Percentiles rank a stretch among this genome's conserved stretches.
Evolutionary conservation across 805 yeast species (phyloP).

Genomic region (Komagataella mondaviorum): DNA sequence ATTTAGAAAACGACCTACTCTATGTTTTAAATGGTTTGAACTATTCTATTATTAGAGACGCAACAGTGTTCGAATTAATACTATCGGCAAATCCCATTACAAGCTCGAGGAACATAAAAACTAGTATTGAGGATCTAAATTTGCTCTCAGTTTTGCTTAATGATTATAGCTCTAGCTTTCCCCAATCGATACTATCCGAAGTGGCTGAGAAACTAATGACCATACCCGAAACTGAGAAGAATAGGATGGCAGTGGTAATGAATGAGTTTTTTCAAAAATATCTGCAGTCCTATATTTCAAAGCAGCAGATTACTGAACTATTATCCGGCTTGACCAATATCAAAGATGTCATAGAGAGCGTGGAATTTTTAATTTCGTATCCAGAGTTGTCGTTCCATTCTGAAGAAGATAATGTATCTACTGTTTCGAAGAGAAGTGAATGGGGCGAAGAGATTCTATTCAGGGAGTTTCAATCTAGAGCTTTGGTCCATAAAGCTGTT

Average conservation of each 20-base stretch:
- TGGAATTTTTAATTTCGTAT: neutral
- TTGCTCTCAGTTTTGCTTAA: neutral
- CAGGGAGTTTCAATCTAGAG: neutral
- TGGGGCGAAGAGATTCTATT: neutral
- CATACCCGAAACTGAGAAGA: neutral
- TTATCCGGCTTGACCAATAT: neutral
- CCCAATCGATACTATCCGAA: neutral
- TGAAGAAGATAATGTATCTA: neutral
- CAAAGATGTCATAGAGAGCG: neutral
- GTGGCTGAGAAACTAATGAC: neutral
- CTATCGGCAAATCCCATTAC: neutral
- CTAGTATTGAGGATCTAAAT: neutral
- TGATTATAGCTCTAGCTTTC: neutral
- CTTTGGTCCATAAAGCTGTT: slow-evolving; percentile 7
- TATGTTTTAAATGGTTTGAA: slow-evolving; percentile 21
- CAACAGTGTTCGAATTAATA: slow-evolving; percentile 17
- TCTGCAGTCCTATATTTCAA: neutral
- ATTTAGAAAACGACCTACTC: slow-evolving; percentile 16
- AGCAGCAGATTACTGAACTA: neutral
- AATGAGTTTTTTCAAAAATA: neutral
- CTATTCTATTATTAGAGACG: slow-evolving; percentile 19
- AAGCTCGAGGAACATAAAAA: neutral
- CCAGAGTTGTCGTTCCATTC: neutral
- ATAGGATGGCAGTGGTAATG: neutral
- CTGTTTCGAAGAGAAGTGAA: neutral